A percentile compares a stretch with the other conserved stretches of the same genome.
These are phyloP conservation scores for Sclerotinia sclerotiorum DNA, from an alignment of 2,329 filamentous ascomycete species.

Conservation along the genomic window DNA sequence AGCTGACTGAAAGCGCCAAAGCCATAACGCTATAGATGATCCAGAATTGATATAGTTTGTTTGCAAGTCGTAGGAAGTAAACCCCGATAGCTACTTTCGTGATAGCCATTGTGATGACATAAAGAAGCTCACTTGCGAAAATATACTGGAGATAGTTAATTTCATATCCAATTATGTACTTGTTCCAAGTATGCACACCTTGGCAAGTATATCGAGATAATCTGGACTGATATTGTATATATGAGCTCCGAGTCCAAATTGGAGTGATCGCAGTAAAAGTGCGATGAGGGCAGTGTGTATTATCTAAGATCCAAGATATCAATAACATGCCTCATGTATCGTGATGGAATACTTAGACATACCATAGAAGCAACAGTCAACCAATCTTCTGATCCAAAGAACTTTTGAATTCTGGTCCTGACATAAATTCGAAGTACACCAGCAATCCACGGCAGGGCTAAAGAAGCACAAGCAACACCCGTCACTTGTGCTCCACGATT, in stretches of 20 bases:
- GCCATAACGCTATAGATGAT: slow-evolving; percentile 33
- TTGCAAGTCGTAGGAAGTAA: slow-evolving; percentile 38
- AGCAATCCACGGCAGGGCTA: slow-evolving; percentile 42
- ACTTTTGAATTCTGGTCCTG: slow-evolving; percentile 36
- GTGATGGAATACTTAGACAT: slow-evolving; percentile 7
- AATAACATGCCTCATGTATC: not conserved
- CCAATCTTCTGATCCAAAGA: slow-evolving; percentile 39
- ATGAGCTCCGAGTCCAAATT: slow-evolving; percentile 37
- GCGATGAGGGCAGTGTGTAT: slow-evolving; percentile 35
- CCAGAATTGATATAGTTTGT: slow-evolving; percentile 33
- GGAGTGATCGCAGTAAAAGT: slow-evolving; percentile 31
- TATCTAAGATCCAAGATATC: slow-evolving; percentile 26
- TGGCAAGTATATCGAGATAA: slow-evolving; percentile 32
- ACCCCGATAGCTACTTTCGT: slow-evolving; percentile 37
- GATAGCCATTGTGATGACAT: slow-evolving; percentile 36
- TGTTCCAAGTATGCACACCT: slow-evolving; percentile 26
- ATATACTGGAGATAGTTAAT: slow-evolving; percentile 25
- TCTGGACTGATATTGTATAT: slow-evolving; percentile 32
- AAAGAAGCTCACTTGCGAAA: slow-evolving; percentile 39
- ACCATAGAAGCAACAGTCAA: slow-evolving; percentile 37
- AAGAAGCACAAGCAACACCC: slow-evolving; percentile 40
- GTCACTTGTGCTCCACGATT: slow-evolving; percentile 36
- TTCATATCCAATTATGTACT: not conserved
- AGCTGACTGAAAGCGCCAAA: slow-evolving; percentile 33
- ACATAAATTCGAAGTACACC: slow-evolving; percentile 37